A percentile compares a stretch with the other conserved stretches of the same genome.
phyloP scores from a whole-genome alignment of 176 grass and related monocot genomes.

The Lolium multiflorum region DNA sequence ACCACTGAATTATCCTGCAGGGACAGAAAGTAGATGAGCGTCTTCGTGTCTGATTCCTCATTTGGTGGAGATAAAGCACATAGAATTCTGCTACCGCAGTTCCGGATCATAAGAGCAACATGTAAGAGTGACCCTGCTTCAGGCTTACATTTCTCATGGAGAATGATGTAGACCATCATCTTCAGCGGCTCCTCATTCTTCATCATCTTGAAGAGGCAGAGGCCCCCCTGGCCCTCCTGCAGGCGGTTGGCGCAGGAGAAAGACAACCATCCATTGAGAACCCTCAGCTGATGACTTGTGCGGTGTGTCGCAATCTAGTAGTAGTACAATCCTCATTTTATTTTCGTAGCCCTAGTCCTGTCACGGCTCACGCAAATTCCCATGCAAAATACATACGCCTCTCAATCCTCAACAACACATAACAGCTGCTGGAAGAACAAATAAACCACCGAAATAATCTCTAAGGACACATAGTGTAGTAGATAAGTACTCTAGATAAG shows the following conservation, averaged over 20 bases:
- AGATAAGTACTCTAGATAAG: not conserved
- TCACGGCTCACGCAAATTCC: too few species aligned
- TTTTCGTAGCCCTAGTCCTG: too few species aligned
- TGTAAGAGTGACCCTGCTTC: not conserved
- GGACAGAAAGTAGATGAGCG: not conserved
- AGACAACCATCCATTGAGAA: not conserved
- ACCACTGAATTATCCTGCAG: not conserved
- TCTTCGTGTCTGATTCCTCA: not conserved
- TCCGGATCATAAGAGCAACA: too few species aligned
- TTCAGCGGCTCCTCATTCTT: not conserved
- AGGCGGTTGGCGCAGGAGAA: not conserved
- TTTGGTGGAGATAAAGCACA: not conserved
- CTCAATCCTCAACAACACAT: too few species aligned
- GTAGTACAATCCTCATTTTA: too few species aligned
- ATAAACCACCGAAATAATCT: too few species aligned
- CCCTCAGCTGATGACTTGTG: too few species aligned
- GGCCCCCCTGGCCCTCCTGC: too few species aligned
- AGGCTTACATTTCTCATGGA: not conserved
- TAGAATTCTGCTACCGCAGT: not conserved
- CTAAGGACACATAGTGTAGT: too few species aligned
- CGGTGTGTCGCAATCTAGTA: too few species aligned
- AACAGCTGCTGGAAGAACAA: too few species aligned
- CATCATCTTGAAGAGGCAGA: conserved; percentile 1
- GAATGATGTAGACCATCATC: conserved; percentile 6
- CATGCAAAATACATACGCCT: too few species aligned